These are phyloP conservation scores for Beauveria sp. DNA, from an alignment of 2,329 filamentous ascomycete genomes.

Conservation along the genomic window DNA sequence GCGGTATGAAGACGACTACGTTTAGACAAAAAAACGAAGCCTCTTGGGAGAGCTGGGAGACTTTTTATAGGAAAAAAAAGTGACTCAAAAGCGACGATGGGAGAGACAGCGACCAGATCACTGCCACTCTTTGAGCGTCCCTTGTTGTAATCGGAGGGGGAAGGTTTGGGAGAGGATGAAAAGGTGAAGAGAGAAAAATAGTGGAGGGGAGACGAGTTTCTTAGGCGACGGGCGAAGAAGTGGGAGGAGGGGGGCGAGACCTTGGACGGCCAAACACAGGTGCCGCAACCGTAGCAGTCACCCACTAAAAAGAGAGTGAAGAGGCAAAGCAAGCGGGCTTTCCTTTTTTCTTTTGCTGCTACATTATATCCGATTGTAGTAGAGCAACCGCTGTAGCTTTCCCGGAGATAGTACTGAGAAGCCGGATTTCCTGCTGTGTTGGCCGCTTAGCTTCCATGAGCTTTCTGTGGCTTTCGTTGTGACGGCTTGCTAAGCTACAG, in stretches of 20 bases:
- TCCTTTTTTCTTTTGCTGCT: not conserved
- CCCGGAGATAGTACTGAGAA: slow-evolving; percentile 4
- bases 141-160: slow-evolving; percentile 21
- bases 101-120: slow-evolving; percentile 32
- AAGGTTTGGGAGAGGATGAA: slow-evolving; percentile 19
- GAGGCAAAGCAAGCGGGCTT: not conserved
- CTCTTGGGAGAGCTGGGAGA: slow-evolving; percentile 10
- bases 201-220: slow-evolving; percentile 16
- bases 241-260: not conserved
- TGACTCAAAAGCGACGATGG: slow-evolving; percentile 25
- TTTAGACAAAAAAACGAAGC: slow-evolving; percentile 7
- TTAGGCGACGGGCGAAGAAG: slow-evolving; percentile 14
- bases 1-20: slow-evolving; percentile 5
- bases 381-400: not conserved
- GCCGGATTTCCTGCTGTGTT: not conserved
- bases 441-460: not conserved
- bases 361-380: not conserved
- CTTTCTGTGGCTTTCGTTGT: slow-evolving; percentile 4
- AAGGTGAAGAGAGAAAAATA: slow-evolving; percentile 20
- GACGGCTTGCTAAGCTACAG: not conserved
- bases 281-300: not conserved
- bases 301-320: not conserved
- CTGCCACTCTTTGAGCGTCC: slow-evolving; percentile 34
- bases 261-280: not conserved
- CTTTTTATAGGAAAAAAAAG: slow-evolving; percentile 15